Percentiles rank a stretch among this genome's conserved stretches.
Conservation (phyloP, 768 basidiomycete species). For the Roridomyces roridus region DNA sequence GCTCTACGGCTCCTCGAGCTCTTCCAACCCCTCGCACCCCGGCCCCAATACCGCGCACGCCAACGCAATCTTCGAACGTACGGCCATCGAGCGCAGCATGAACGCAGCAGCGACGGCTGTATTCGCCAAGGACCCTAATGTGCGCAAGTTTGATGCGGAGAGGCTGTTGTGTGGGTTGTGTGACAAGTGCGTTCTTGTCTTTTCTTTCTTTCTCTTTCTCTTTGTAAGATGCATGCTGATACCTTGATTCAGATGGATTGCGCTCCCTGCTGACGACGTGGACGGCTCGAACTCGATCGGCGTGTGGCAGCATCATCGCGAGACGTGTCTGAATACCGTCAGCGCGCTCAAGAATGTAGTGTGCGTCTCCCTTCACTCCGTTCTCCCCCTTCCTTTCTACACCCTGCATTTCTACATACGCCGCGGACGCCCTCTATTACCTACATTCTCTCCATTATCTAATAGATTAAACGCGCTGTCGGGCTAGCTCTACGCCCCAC, state of each 20-base stretch:
- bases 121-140: slow-evolving; percentile 70
- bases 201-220: too few species aligned
- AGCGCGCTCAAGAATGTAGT: slow-evolving; percentile 22
- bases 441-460: too few species aligned
- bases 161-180: slow-evolving; percentile 73
- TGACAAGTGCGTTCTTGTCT: slow-evolving; percentile 48
- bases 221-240: too few species aligned
- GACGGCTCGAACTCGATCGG: slow-evolving; percentile 65
- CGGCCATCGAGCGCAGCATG: too few species aligned
- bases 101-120: too few species aligned
- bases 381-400: too few species aligned
- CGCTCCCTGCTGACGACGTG: slow-evolving; percentile 65
- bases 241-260: slow-evolving; percentile 67
- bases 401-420: too few species aligned
- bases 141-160: slow-evolving; percentile 79
- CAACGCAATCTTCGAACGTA: too few species aligned
- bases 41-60: too few species aligned
- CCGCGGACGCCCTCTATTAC: too few species aligned
- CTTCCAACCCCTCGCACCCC: too few species aligned
- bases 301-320: slow-evolving; percentile 69
- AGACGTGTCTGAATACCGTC: slow-evolving; percentile 52
- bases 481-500: background rate
- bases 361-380: slow-evolving; percentile 9
- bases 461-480: background rate
- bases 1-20: slow-evolving; percentile 62